phyloP scores from a whole-genome alignment of 192 early-diverging fungal species.

The Coemansia sp. region DNA sequence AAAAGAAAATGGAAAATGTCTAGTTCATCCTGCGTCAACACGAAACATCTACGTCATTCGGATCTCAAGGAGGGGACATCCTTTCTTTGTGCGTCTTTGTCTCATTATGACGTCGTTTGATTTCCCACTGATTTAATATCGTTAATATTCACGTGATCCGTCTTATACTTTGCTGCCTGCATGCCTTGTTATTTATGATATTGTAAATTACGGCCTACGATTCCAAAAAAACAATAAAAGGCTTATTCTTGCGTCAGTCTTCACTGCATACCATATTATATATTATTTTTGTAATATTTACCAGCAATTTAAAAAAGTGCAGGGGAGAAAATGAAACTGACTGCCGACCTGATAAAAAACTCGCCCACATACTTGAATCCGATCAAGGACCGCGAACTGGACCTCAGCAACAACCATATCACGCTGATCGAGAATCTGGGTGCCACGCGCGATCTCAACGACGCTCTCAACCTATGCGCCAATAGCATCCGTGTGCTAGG shows the following conservation, averaged over 20 bases:
- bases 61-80: neutral
- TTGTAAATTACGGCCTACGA: no score
- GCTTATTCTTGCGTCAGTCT: neutral
- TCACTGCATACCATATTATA: neutral
- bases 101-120: neutral
- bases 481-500: slow-evolving; percentile 85
- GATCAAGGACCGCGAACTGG: slow-evolving; percentile 86
- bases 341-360: slow-evolving; percentile 67
- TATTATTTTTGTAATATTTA: neutral
- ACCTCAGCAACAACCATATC: slow-evolving; percentile 86
- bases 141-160: neutral
- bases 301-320: neutral
- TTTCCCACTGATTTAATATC: neutral
- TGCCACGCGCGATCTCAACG: slow-evolving; percentile 91
- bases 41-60: slow-evolving; percentile 1
- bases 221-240: no score
- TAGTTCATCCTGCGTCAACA: neutral
- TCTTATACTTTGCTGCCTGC: neutral
- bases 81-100: neutral
- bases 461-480: slow-evolving; percentile 88
- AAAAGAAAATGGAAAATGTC: neutral
- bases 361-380: slow-evolving; percentile 79
- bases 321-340: slow-evolving; percentile 63
- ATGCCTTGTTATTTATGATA: neutral
- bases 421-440: slow-evolving; percentile 93